Conservation (phyloP, 129 eudicot species). For the Pseudognaphalium luteoalbum region DNA sequence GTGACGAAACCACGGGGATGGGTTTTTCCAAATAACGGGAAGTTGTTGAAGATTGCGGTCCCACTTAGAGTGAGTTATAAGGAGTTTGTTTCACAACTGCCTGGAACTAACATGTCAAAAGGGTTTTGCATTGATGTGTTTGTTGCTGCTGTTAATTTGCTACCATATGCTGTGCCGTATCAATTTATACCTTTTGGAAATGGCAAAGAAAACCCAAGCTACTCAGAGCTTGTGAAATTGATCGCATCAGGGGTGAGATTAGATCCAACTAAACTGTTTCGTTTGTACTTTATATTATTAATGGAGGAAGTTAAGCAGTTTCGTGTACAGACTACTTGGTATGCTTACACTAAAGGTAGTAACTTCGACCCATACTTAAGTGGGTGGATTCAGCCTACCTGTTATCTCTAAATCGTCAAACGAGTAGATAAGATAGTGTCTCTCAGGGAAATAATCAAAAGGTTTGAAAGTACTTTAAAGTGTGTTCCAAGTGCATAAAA, state of each 20-base stretch:
- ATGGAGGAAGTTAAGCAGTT: not conserved
- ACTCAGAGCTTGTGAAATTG: slow-evolving; percentile 50
- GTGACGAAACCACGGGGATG: slow-evolving; percentile 81
- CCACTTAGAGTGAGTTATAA: slow-evolving; percentile 67
- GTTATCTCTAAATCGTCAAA: not conserved
- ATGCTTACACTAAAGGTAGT: not conserved
- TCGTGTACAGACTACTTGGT: not conserved
- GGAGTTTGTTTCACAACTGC: slow-evolving; percentile 81
- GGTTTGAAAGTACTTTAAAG: not conserved
- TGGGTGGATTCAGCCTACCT: not conserved
- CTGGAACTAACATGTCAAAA: slow-evolving; percentile 63
- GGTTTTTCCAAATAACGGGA: slow-evolving; percentile 91
- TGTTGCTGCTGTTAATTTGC: slow-evolving; percentile 67
- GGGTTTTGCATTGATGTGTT: slow-evolving; percentile 92
- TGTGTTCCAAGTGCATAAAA: not conserved
- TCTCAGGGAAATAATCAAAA: not conserved
- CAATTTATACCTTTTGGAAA: slow-evolving; percentile 72
- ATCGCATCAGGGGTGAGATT: slow-evolving; percentile 79
- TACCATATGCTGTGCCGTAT: slow-evolving; percentile 89
- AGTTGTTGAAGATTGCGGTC: slow-evolving; percentile 68
- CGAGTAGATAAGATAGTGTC: not conserved
- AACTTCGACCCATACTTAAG: not conserved
- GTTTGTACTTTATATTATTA: not conserved
- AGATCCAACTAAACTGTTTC: not conserved
- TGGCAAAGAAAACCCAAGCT: slow-evolving; percentile 68